Conservation (phyloP, 164 flowering plant species). For the Umbilicus rupestris region DNA sequence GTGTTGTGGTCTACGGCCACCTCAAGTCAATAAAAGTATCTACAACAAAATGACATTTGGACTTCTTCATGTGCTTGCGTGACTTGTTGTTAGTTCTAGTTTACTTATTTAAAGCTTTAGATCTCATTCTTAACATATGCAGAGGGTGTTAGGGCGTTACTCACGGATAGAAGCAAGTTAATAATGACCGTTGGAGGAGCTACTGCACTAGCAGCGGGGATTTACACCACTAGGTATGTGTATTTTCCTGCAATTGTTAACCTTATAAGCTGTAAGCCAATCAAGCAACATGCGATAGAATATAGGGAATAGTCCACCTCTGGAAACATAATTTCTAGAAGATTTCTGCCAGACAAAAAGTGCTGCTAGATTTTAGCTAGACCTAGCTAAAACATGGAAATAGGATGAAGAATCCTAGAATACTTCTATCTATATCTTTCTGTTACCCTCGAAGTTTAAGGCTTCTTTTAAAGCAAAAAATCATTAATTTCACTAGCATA, state of each 20-base stretch:
- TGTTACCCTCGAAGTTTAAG: no score
- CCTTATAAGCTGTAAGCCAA: background rate
- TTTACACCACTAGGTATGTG: conserved; percentile 81
- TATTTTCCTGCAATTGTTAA: background rate
- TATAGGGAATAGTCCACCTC: background rate
- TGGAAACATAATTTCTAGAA: background rate
- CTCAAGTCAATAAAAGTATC: background rate
- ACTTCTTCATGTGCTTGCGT: background rate
- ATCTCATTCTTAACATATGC: conserved; percentile 15
- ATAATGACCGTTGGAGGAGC: conserved; percentile 90
- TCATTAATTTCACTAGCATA: no score
- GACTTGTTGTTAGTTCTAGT: background rate
- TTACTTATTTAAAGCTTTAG: background rate
- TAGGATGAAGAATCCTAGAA: no score
- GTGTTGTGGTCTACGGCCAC: background rate
- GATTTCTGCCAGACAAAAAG: background rate
- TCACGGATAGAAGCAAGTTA: conserved; percentile 73
- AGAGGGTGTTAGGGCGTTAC: conserved; percentile 70
- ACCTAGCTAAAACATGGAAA: no score
- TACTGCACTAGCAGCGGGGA: conserved; percentile 94
- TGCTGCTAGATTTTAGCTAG: background rate
- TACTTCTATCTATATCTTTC: no score
- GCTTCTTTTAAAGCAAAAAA: no score
- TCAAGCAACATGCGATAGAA: background rate
- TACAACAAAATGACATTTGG: background rate